Evolutionary conservation across 345 rosid genomes (phyloP).

Genomic region (Citrus mangshanensis): DNA sequence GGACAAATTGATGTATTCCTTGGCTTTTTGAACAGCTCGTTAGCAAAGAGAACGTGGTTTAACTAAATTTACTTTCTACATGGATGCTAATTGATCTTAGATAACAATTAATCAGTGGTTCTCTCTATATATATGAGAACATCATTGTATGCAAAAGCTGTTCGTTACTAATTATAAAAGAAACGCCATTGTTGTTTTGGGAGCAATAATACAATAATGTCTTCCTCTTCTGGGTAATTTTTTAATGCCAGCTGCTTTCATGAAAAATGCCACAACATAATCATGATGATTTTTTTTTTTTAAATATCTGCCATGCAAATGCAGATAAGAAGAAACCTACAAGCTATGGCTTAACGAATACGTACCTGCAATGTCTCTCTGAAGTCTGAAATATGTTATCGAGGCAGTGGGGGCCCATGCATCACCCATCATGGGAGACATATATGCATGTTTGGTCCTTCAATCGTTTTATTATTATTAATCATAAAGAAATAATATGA

Average conservation of each 20-base stretch:
- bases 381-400: constrained; percentile 14
- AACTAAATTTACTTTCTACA: neutral
- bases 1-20: too few relatives aligned
- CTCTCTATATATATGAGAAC: neutral
- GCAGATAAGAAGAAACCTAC: constrained; percentile 13
- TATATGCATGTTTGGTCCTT: constrained; percentile 27
- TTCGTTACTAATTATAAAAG: too few relatives aligned
- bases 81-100: neutral
- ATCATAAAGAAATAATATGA: neutral
- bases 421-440: constrained; percentile 55
- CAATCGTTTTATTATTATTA: neutral
- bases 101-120: neutral
- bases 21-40: neutral
- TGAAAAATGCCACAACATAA: too few relatives aligned
- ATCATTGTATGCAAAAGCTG: too few relatives aligned
- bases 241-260: too few relatives aligned
- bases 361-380: constrained; percentile 12
- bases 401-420: constrained; percentile 51
- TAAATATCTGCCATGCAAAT: neutral
- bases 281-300: too few relatives aligned
- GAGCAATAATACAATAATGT: too few relatives aligned
- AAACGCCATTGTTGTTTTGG: too few relatives aligned
- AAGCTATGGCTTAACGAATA: constrained; percentile 22
- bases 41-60: neutral
- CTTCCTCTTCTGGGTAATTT: too few relatives aligned